Base-by-base conservation (phyloP, 768 basidiomycete genomes). In the Podaxis sp. region DNA sequence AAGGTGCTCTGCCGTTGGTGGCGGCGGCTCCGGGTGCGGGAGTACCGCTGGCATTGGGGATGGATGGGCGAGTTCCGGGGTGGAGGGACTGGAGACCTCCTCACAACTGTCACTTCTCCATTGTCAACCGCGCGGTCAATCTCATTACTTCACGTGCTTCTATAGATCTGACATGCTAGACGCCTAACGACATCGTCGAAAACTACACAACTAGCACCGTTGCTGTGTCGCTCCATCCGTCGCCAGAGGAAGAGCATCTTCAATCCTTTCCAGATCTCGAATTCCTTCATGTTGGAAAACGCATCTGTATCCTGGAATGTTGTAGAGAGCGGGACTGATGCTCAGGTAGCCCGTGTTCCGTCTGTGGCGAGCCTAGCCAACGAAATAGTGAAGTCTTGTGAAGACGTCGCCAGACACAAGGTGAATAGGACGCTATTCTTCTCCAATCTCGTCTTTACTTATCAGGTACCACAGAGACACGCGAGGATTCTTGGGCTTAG, bases 21-120 rank as follows among this genome's bases (percentile, higher is more conserved):
- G 50, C 68, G 61, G 71, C 36, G 17, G 12, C 4, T 29, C 27
- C 38, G 24, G 24, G 4, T 36, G 57, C 54, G 27, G 59, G 55
- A 75, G 82, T 76, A 27, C 37, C 77, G 67, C 80, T 75, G 15
- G 86, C 73, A 25, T 74, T 74, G 38, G 83, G 77, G 58, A 78
- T 78, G 4, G 78, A 68, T 37, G 84, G 85, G 15, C 85, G 83
- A 9, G 89, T 90, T 2, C 91, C 91, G 2, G 92, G 86, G 73
- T 94, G 97, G 8, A 97, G 98, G 87, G 57, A 97, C 88, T 29
- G 27, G 27, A 29, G 27, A 29, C 27, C 27, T 6, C 27, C 27
- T 7, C 27, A 29, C 27, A 6, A 29, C 27, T 7, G 27, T 29
- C 25, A 25, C 25, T 25, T 25, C 6, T 29, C 6, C 27, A 29